Conservation (phyloP, 192 early-diverging fungal species). For the Backusella luteola region DNA sequence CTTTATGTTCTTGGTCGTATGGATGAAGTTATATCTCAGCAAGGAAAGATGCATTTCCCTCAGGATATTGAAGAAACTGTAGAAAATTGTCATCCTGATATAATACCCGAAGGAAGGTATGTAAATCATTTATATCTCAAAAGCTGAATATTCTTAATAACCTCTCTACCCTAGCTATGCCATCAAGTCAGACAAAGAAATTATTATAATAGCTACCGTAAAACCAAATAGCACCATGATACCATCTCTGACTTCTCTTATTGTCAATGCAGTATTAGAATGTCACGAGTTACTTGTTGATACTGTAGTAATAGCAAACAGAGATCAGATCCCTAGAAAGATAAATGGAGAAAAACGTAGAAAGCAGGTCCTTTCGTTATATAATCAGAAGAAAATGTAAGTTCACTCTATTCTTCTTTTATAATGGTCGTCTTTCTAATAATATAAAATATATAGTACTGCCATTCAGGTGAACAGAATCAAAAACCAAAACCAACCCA, state of each 20-base stretch:
- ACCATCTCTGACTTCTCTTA: neutral
- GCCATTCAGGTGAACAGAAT: conserved; percentile 24
- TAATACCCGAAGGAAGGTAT: conserved; percentile 51
- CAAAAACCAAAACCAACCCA: conserved; percentile 33
- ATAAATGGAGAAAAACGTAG: conserved; percentile 14
- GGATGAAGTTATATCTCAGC: conserved; percentile 64
- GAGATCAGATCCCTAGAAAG: conserved; percentile 8
- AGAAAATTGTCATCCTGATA: conserved; percentile 58
- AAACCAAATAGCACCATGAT: conserved; percentile 1
- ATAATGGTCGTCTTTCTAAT: no score
- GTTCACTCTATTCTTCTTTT: neutral
- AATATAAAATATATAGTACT: neutral
- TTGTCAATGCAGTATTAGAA: conserved; percentile 13
- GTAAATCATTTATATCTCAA: neutral
- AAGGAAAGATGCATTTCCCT: conserved; percentile 72
- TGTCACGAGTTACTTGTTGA: conserved; percentile 11
- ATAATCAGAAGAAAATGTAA: conserved; percentile 11
- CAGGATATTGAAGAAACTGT: conserved; percentile 73
- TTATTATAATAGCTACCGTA: conserved; percentile 1
- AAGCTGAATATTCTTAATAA: neutral
- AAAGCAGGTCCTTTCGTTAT: conserved; percentile 10
- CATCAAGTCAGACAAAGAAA: conserved; percentile 9
- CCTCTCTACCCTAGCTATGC: conserved; percentile 3
- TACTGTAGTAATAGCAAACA: conserved; percentile 17
- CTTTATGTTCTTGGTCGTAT: conserved; percentile 76